Percentiles rank a stretch among this genome's conserved stretches.
Conservation (phyloP, 2,329 filamentous ascomycete species). For the Tolypocladium sp. region DNA sequence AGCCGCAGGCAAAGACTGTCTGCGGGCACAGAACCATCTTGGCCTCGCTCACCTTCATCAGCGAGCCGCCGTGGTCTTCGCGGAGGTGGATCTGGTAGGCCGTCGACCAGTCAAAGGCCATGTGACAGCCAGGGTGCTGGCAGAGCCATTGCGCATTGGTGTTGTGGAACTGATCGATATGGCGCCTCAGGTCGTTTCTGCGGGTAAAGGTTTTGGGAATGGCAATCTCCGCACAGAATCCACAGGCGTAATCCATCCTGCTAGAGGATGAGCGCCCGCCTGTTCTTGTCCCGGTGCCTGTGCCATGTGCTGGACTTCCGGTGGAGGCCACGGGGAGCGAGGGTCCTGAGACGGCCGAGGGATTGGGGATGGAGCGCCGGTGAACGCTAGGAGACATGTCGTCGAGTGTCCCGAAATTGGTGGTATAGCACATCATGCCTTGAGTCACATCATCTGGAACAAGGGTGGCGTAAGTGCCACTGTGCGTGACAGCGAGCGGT, state of each 20-base stretch:
- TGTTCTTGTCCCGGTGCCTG: not conserved
- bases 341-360: not conserved
- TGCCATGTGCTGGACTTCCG: not conserved
- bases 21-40: slow-evolving; percentile 35
- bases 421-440: not conserved
- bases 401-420: not conserved
- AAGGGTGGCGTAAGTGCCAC: not conserved
- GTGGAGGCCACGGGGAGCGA: no score
- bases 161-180: slow-evolving; percentile 39
- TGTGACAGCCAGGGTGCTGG: slow-evolving; percentile 30
- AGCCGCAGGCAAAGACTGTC: slow-evolving; percentile 39
- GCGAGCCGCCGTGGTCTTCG: slow-evolving; percentile 30
- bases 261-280: slow-evolving; percentile 7
- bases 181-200: slow-evolving; percentile 38
- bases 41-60: slow-evolving; percentile 31
- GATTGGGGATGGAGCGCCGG: not conserved
- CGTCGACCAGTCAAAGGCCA: slow-evolving; percentile 38
- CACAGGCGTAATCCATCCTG: slow-evolving; percentile 10
- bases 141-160: slow-evolving; percentile 37
- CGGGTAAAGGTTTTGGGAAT: slow-evolving; percentile 34
- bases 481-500: not conserved
- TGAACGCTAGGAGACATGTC: not conserved
- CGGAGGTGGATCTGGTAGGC: slow-evolving; percentile 39
- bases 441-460: not conserved
- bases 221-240: slow-evolving; percentile 27